A percentile compares a stretch with the other conserved stretches of the same genome.
phyloP scores from a whole-genome alignment of 352 stramenopile species.

The Phytophthora melonis region DNA sequence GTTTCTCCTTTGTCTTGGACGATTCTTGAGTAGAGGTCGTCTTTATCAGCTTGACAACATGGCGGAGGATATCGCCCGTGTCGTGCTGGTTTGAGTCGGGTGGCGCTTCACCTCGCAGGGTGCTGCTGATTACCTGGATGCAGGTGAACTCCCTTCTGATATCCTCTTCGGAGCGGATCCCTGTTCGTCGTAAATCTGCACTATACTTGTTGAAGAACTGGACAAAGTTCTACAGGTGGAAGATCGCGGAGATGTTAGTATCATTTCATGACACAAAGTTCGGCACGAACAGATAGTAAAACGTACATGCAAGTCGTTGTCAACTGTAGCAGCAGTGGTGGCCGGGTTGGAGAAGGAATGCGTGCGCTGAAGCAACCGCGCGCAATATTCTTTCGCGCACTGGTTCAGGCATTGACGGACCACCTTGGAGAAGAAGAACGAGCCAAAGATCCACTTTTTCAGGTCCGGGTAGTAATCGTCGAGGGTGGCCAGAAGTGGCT shows the following conservation, averaged over 20 bases:
- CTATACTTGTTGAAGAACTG: slow-evolving; percentile 80
- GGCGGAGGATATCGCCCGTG: slow-evolving; percentile 45
- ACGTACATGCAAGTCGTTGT: slow-evolving; percentile 69
- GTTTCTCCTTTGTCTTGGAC: slow-evolving; percentile 53
- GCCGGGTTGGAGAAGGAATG: slow-evolving; percentile 61
- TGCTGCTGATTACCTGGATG: slow-evolving; percentile 61
- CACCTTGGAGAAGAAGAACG: slow-evolving; percentile 89
- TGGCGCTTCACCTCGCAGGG: slow-evolving; percentile 40
- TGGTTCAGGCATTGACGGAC: slow-evolving; percentile 77
- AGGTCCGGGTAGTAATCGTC: slow-evolving; percentile 84
- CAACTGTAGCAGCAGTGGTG: slow-evolving; percentile 51
- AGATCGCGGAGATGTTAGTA: slow-evolving; percentile 3
- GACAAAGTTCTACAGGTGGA: slow-evolving; percentile 56
- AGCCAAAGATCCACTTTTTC: slow-evolving; percentile 77
- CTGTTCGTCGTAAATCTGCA: slow-evolving; percentile 70
- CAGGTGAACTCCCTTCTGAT: slow-evolving; percentile 72
- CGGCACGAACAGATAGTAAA: not conserved
- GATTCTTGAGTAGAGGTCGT: slow-evolving; percentile 71
- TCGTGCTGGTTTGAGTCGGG: slow-evolving; percentile 44
- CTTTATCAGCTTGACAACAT: slow-evolving; percentile 73
- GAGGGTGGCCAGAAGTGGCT: slow-evolving; percentile 77
- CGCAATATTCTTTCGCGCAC: slow-evolving; percentile 72
- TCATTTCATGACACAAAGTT: not conserved
- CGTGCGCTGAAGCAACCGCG: slow-evolving; percentile 65
- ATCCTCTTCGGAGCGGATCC: slow-evolving; percentile 69